Base-by-base conservation (phyloP, 2,329 filamentous ascomycete species). In the Pseudogymnoascus sp. region DNA sequence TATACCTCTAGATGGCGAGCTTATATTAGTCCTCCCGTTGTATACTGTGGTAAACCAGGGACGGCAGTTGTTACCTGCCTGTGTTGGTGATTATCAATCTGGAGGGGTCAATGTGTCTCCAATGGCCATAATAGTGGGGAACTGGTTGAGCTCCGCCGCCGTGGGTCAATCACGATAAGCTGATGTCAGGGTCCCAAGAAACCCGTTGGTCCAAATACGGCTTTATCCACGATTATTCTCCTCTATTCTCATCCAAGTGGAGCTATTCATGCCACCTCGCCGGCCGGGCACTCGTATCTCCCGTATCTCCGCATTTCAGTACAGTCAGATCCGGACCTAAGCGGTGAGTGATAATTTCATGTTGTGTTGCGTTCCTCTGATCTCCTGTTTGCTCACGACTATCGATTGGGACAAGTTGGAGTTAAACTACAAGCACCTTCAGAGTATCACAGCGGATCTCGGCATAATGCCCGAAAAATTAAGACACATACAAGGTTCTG, bases 1-100 rank as follows among this genome's bases (percentile, higher is more conserved):
- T 55, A 55, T 55, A 55, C 16, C 16, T 33, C 28, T 18, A 33
- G 49, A 33, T 55, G 49, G n/a, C 49, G 49, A 55, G 49, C 49
- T 55, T 55, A 55, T 55, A 33, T 55, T 31, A 33, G 28, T 1
- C 5, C 28, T 21, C 49, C 49, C 49, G 28, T 55, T 18, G 12
- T 9, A 55, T 55, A 55, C 8, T 52, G 8, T 28, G n/a, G 21
- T 25, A 25, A 14, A 49, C 21, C 14, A 49, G 7, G 21, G 21
- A 8, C 23, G 45, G 16, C 49, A 52, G 23, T 16, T 35, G 21
- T 23, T 23, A 23, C 21, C 21, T 23, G 7, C 16, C 18, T 55
- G 5, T 21, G 49, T 55, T 55, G 25, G 28, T 55, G 49, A 55
- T 33, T 55, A 35, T 55, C 49, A 55, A 55, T 55, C 49, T 55